Conservation (phyloP, 352 stramenopile species). For the Phytopythium mirpurense region DNA sequence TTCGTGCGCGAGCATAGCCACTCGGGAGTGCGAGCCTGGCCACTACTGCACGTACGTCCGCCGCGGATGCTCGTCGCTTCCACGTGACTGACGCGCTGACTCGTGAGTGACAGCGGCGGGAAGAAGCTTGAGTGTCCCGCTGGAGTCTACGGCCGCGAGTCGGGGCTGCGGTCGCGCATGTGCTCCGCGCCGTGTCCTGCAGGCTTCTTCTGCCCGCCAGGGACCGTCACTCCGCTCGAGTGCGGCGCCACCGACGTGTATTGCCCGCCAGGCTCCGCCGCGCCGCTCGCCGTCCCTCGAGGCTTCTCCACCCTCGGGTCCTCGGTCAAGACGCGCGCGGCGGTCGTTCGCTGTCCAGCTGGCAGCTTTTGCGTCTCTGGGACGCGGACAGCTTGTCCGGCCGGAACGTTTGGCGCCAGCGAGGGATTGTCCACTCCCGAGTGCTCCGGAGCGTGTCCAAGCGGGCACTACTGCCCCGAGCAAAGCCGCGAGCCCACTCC, state of each 20-base stretch:
- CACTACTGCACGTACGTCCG: constrained; percentile 59
- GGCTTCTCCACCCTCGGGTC: constrained; percentile 44
- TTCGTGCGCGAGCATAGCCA: background rate
- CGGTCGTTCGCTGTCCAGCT: constrained; percentile 30
- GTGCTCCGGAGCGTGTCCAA: constrained; percentile 47
- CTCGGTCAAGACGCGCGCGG: constrained; percentile 17
- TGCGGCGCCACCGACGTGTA: constrained; percentile 43
- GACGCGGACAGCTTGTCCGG: constrained; percentile 32
- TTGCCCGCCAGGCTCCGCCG: constrained; percentile 47
- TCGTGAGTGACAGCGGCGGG: constrained; percentile 21
- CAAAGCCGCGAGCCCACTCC: constrained; percentile 17
- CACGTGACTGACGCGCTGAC: background rate
- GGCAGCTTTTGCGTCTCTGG: constrained; percentile 61
- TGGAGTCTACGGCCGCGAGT: constrained; percentile 51
- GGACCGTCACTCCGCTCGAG: constrained; percentile 23
- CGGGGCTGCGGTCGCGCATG: constrained; percentile 23
- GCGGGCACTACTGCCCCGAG: constrained; percentile 55
- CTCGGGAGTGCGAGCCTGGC: constrained; percentile 32
- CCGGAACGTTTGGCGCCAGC: constrained; percentile 39
- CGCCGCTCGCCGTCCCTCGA: constrained; percentile 19
- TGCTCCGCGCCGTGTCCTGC: constrained; percentile 59
- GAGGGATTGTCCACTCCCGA: constrained; percentile 13
- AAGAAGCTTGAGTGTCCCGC: constrained; percentile 36
- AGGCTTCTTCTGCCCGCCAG: constrained; percentile 57
- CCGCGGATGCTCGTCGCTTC: background rate